A percentile compares a stretch with the other conserved stretches of the same genome.
These are phyloP conservation scores for Boletus reticulatus DNA, from an alignment of 768 basidiomycete genomes.

Conservation along the genomic window DNA sequence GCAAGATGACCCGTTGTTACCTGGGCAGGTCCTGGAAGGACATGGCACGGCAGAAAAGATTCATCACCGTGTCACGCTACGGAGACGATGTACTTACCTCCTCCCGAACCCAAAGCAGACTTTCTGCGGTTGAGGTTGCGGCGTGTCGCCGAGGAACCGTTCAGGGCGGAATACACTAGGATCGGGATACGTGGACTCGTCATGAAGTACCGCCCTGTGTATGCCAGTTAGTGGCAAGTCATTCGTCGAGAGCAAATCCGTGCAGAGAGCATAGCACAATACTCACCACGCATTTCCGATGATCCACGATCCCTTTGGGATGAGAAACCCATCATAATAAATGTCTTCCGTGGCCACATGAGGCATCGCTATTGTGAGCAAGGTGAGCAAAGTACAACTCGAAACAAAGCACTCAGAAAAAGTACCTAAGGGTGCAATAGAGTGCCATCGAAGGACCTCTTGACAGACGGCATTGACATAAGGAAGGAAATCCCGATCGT, in stretches of 20 bases:
- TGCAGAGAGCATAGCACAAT: too few relatives aligned
- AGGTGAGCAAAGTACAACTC: background rate
- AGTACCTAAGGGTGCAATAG: constrained; percentile 15
- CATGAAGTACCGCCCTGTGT: constrained; percentile 53
- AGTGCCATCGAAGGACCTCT: constrained; percentile 27
- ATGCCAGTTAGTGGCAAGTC: background rate
- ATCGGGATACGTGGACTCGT: constrained; percentile 39
- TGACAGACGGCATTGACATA: constrained; percentile 26
- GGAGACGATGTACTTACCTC: constrained; percentile 11
- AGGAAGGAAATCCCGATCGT: constrained; percentile 22
- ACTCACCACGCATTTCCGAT: constrained; percentile 27
- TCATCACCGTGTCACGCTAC: too few relatives aligned
- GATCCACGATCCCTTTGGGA: constrained; percentile 26
- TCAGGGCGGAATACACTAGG: constrained; percentile 35
- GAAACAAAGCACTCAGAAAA: constrained; percentile 22
- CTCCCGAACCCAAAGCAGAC: constrained; percentile 30
- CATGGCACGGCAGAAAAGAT: too few relatives aligned
- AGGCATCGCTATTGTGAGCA: constrained; percentile 2
- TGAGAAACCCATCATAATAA: constrained; percentile 5
- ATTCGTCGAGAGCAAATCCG: too few relatives aligned
- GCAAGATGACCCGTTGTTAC: background rate
- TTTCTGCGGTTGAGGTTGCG: constrained; percentile 18
- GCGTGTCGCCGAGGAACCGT: constrained; percentile 26
- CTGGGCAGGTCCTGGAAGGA: constrained; percentile 18
- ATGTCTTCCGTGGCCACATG: constrained; percentile 24